Percentiles rank a stretch among this genome's conserved stretches.
phyloP scores from a whole-genome alignment of 768 basidiomycete species.

The Rhodotorula babjevae region DNA sequence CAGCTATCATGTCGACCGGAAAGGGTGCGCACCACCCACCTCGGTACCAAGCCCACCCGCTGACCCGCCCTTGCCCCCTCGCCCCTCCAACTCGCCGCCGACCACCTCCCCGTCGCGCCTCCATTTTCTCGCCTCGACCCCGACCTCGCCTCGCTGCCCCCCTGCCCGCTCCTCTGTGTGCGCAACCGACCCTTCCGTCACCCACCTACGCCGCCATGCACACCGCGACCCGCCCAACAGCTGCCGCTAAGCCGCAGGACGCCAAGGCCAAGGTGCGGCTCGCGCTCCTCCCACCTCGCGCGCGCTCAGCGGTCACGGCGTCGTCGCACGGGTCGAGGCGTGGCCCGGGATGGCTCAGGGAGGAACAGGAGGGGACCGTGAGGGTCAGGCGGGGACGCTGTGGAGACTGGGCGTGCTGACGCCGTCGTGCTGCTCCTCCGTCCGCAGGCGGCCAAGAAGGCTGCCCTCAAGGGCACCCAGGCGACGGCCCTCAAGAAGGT shows the following conservation, averaged over 20 bases:
- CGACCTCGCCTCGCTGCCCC: neutral
- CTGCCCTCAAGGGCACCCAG: slow-evolving; percentile 80
- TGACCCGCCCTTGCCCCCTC: neutral
- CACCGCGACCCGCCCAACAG: slow-evolving; percentile 3
- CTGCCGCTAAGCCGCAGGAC: slow-evolving; percentile 48
- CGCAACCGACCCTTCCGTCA: too few relatives aligned
- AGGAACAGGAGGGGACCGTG: neutral
- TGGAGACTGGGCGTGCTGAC: neutral
- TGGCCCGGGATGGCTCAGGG: neutral
- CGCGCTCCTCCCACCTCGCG: neutral
- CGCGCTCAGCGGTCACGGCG: neutral
- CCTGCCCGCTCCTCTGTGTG: too few relatives aligned
- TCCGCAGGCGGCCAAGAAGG: slow-evolving; percentile 77
- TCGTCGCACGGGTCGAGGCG: too few relatives aligned
- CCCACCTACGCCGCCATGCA: too few relatives aligned
- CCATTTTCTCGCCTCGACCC: neutral
- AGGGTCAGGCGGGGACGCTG: neutral
- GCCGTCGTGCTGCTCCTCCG: neutral
- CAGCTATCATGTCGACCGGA: slow-evolving; percentile 11
- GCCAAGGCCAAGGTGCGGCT: slow-evolving; percentile 40
- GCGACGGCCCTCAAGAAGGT: slow-evolving; percentile 45
- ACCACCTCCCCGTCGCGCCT: neutral
- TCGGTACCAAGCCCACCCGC: too few relatives aligned
- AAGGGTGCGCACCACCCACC: neutral
- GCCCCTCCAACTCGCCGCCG: neutral